Percentiles rank a stretch among this genome's conserved stretches.
phyloP scores from a whole-genome alignment of 2,329 filamentous ascomycete species.

The Neobulgaria alba region DNA sequence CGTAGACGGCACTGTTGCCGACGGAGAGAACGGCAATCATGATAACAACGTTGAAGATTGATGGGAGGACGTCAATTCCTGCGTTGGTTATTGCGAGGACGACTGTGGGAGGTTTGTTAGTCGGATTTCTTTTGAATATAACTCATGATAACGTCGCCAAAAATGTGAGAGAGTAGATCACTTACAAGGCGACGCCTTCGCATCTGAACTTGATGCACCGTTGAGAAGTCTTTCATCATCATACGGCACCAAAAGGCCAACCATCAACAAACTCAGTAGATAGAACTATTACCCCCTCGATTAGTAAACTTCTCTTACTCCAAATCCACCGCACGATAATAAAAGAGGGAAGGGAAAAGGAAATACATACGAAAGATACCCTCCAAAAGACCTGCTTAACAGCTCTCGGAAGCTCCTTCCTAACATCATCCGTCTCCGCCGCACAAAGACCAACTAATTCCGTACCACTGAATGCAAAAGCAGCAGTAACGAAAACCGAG shows the following conservation, averaged over 20 bases:
- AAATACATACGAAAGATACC: constrained; percentile 30
- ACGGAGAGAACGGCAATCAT: constrained; percentile 50
- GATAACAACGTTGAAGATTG: constrained; percentile 51
- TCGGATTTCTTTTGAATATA: no score
- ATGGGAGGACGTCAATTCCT: constrained; percentile 41
- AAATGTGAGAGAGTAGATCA: no score
- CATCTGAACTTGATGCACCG: constrained; percentile 26
- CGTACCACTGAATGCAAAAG: constrained; percentile 42
- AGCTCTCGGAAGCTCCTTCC: constrained; percentile 39
- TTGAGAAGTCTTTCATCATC: constrained; percentile 33
- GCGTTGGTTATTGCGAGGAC: constrained; percentile 48
- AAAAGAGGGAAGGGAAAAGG: not conserved
- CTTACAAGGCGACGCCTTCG: constrained; percentile 37
- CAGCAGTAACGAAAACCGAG: constrained; percentile 42
- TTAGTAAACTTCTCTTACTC: not conserved
- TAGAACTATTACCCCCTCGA: constrained; percentile 34
- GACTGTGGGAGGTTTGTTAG: constrained; percentile 20
- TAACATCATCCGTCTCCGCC: constrained; percentile 41
- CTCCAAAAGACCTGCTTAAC: constrained; percentile 47
- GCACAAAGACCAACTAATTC: constrained; percentile 44
- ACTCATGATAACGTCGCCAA: no score
- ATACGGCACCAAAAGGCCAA: constrained; percentile 40
- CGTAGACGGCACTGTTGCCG: constrained; percentile 49
- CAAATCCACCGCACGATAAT: no score
- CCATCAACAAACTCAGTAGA: constrained; percentile 40